Base-by-base conservation (phyloP, 192 early-diverging fungal genomes). In the Umbelopsis sp. region DNA sequence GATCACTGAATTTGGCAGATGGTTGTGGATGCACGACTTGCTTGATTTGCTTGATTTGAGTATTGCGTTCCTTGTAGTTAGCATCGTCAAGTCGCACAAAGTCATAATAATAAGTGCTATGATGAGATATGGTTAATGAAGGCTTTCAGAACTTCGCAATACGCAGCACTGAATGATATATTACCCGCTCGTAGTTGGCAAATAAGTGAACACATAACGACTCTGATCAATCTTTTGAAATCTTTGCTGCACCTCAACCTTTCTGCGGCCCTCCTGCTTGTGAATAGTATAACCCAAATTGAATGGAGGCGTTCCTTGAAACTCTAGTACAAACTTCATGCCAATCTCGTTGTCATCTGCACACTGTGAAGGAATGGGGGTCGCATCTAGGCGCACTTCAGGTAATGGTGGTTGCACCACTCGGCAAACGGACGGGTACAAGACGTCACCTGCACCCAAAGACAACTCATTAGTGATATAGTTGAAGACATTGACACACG, bases 1-100 rank as follows among this genome's bases (percentile, higher is more conserved):
- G 18, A 35, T 64, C 45, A 13, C 33, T 47, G 46, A 84, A 81
- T 41, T 50, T 47, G 22, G 82, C 82, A 46, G 73, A 46, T 20
- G 82, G 82, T 69, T 84, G 80, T 12, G 82, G 82, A 51, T 79
- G 79, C 46, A 84, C 82, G 7, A 68, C 48, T 51, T 84, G 82
- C 5, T 78, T 46, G 8, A 81, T 71, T 1, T 67, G 30, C 22
- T 35, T 18, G 16, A 78, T 67, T 25, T 70, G 16, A 20, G 71
- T 23, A 46, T 65, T 23, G 4, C 52, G 68, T 37, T 65, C 71
- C 61, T 78, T 78, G 45, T 80, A 80, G 45, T 76, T 50, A 3
- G 37, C 46, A 64, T 80, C 78, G 37, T 67, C 49, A 47, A 80
- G 52, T 18, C 68, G 45, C 18, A 13, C 44, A 65, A 80, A 80